phyloP scores from a whole-genome alignment of 805 yeast genomes.

The Jamesozyma rosinii region DNA sequence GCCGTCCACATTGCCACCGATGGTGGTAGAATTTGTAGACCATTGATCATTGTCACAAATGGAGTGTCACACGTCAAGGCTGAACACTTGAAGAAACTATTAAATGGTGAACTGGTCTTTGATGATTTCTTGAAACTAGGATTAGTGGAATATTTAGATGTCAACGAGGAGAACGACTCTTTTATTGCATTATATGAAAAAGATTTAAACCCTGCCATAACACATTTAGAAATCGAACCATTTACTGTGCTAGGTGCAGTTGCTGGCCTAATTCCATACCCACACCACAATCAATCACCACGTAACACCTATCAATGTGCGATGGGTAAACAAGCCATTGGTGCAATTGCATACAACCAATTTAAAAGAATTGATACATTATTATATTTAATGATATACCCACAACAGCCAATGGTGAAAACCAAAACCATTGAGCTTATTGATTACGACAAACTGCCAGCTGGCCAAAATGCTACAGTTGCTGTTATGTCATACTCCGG shows the following conservation, averaged over 20 bases:
- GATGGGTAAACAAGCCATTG: slow-evolving; percentile 99
- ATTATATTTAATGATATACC: slow-evolving; percentile 92
- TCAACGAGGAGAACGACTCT: slow-evolving; percentile 93
- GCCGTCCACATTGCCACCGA: slow-evolving; percentile 98
- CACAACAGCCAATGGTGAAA: slow-evolving; percentile 98
- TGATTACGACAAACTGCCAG: slow-evolving; percentile 92
- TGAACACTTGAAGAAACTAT: slow-evolving; percentile 54
- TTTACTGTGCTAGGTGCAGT: slow-evolving; percentile 97
- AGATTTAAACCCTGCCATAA: slow-evolving; percentile 43
- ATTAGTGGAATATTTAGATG: slow-evolving; percentile 89
- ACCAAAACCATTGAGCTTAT: slow-evolving; percentile 93
- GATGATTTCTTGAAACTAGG: slow-evolving; percentile 85
- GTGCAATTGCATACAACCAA: slow-evolving; percentile 96
- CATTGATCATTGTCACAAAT: slow-evolving; percentile 75
- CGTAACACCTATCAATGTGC: slow-evolving; percentile 99
- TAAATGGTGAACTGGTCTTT: slow-evolving; percentile 67
- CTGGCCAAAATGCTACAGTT: slow-evolving; percentile 97
- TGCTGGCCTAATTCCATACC: slow-evolving; percentile 98
- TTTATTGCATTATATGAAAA: slow-evolving; percentile 85
- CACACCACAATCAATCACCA: slow-evolving; percentile 98
- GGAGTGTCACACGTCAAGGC: slow-evolving; percentile 63
- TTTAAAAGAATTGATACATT: slow-evolving; percentile 91
- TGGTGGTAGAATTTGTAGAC: slow-evolving; percentile 97
- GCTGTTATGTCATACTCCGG: slow-evolving; percentile 99
- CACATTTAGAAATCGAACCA: slow-evolving; percentile 94